Percentiles rank a stretch among this genome's conserved stretches.
Evolutionary conservation across 2,329 filamentous ascomycete genomes (phyloP).

Genomic region (Fusarium circinatum): DNA sequence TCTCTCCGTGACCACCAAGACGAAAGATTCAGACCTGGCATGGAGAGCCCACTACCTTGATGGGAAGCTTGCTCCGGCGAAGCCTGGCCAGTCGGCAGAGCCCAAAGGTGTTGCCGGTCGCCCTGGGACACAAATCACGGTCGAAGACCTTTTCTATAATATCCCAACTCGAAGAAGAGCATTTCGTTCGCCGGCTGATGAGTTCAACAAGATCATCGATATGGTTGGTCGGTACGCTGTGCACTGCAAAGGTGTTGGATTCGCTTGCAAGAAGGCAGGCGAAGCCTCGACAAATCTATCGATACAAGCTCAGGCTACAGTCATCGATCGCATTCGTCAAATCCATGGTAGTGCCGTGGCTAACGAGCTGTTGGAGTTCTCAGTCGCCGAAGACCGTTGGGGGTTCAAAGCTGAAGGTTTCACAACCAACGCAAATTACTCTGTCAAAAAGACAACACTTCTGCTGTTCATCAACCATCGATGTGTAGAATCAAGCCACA

Average conservation of each 20-base stretch:
- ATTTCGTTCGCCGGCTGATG: slow-evolving; percentile 90
- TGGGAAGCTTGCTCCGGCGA: slow-evolving; percentile 82
- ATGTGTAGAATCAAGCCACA: slow-evolving; percentile 86
- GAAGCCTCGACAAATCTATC: slow-evolving; percentile 86
- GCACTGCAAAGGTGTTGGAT: slow-evolving; percentile 89
- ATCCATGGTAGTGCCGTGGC: slow-evolving; percentile 87
- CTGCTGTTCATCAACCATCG: slow-evolving; percentile 97
- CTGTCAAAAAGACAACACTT: slow-evolving; percentile 86
- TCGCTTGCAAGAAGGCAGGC: slow-evolving; percentile 96
- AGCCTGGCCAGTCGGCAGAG: slow-evolving; percentile 86
- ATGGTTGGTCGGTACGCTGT: slow-evolving; percentile 93
- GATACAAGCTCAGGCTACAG: slow-evolving; percentile 76
- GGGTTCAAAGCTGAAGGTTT: slow-evolving; percentile 85
- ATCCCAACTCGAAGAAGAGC: slow-evolving; percentile 87
- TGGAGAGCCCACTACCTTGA: slow-evolving; percentile 91
- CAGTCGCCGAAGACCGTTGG: slow-evolving; percentile 77
- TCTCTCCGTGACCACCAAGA: slow-evolving; percentile 93
- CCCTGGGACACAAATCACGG: slow-evolving; percentile 91
- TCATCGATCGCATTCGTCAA: slow-evolving; percentile 86
- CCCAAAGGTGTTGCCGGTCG: slow-evolving; percentile 90
- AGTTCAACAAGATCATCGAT: slow-evolving; percentile 98
- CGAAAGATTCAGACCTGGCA: slow-evolving; percentile 84
- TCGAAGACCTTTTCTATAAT: slow-evolving; percentile 98
- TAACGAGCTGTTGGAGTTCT: slow-evolving; percentile 85
- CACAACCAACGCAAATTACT: slow-evolving; percentile 94